These are phyloP conservation scores for Aspergillus leporis DNA, from an alignment of 495 filamentous ascomycete species.

Conservation along the genomic window DNA sequence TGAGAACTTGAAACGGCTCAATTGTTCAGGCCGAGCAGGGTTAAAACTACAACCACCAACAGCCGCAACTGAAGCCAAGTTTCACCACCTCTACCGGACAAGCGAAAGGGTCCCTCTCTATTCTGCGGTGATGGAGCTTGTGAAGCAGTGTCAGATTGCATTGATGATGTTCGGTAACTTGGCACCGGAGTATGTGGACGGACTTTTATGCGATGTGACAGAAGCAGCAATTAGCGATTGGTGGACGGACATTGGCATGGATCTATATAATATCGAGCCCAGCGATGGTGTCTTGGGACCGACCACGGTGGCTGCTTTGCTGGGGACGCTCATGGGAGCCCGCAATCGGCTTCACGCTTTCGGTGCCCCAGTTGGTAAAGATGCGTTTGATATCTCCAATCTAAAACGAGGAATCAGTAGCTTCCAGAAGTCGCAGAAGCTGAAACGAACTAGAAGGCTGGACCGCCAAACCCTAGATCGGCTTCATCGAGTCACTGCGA, in stretches of 20 bases:
- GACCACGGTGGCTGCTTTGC: constrained; percentile 83
- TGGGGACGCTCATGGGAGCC: constrained; percentile 87
- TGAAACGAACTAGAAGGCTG: constrained; percentile 73
- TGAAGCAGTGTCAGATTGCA: constrained; percentile 90
- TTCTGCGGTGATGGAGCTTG: constrained; percentile 78
- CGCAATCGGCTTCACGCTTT: constrained; percentile 81
- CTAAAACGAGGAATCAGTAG: constrained; percentile 80
- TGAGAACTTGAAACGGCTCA: constrained; percentile 87
- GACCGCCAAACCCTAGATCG: constrained; percentile 81
- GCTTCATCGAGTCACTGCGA: constrained; percentile 79
- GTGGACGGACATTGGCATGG: constrained; percentile 93
- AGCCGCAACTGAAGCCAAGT: constrained; percentile 83
- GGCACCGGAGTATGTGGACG: constrained; percentile 87
- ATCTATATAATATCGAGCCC: constrained; percentile 87
- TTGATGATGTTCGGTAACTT: constrained; percentile 86
- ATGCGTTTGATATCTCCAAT: constrained; percentile 82
- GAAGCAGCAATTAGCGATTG: constrained; percentile 89
- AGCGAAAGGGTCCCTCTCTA: constrained; percentile 77
- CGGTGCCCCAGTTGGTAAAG: constrained; percentile 83
- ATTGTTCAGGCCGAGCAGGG: constrained; percentile 86
- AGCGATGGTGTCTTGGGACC: constrained; percentile 89
- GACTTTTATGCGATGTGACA: constrained; percentile 88
- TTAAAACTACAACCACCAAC: constrained; percentile 75
- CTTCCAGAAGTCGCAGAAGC: constrained; percentile 87
- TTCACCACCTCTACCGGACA: constrained; percentile 84